These are phyloP conservation scores for Penicillium chermesinum DNA, from an alignment of 495 filamentous ascomycete species.

Conservation along the genomic window DNA sequence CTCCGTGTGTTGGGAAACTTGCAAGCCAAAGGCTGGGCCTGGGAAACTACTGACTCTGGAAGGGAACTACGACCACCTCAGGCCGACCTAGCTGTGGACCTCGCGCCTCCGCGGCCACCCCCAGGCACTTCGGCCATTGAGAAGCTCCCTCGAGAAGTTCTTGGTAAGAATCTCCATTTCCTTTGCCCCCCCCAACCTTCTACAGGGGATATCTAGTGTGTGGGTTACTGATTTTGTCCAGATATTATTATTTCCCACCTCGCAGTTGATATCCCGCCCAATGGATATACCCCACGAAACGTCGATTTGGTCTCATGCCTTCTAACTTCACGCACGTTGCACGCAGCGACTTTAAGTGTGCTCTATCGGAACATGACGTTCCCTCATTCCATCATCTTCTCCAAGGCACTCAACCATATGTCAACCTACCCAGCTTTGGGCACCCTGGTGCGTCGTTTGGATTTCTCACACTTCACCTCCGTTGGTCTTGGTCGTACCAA, in stretches of 20 bases:
- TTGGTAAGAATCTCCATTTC: conserved; percentile 55
- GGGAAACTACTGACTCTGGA: conserved; percentile 38
- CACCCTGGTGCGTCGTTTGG: conserved; percentile 72
- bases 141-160: conserved; percentile 63
- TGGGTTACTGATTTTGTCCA: conserved; percentile 34
- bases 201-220: background rate
- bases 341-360: conserved; percentile 69
- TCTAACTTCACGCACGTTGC: conserved; percentile 68
- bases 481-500: conserved; percentile 73
- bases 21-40: conserved; percentile 50
- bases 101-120: conserved; percentile 15
- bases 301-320: conserved; percentile 75
- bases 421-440: conserved; percentile 64
- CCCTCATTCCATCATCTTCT: conserved; percentile 81
- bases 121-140: conserved; percentile 50
- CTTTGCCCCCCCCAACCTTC: background rate
- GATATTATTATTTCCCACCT: conserved; percentile 74
- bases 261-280: conserved; percentile 69
- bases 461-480: conserved; percentile 88
- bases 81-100: conserved; percentile 25
- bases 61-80: conserved; percentile 21
- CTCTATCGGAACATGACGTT: conserved; percentile 82
- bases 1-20: conserved; percentile 50
- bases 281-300: conserved; percentile 73
- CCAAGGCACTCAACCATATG: conserved; percentile 74